These are phyloP conservation scores for Pyrus hybrid DNA, from an alignment of 331 rosid species.

Conservation along the genomic window DNA sequence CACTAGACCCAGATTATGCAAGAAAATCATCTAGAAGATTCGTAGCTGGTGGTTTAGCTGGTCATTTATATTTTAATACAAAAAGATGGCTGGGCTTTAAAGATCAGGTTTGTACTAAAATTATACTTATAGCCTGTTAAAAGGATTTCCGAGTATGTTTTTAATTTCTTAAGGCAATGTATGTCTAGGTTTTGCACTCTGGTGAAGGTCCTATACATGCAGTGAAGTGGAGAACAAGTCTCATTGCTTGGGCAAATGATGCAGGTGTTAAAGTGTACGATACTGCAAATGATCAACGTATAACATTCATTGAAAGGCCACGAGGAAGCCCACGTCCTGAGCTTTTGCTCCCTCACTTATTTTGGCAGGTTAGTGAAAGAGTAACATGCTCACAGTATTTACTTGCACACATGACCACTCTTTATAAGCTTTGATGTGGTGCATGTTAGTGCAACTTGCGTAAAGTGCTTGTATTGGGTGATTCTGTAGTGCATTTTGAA, in stretches of 20 bases:
- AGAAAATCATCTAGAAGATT: conserved; percentile 76
- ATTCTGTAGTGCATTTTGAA: neutral
- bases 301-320: conserved; percentile 93
- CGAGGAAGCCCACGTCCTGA: conserved; percentile 90
- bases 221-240: conserved; percentile 91
- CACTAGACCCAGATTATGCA: conserved; percentile 77
- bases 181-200: conserved; percentile 80
- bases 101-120: conserved; percentile 66
- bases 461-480: neutral
- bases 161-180: conserved; percentile 10
- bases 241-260: conserved; percentile 99
- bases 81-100: conserved; percentile 94
- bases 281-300: conserved; percentile 82
- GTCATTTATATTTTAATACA: conserved; percentile 71
- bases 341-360: conserved; percentile 89
- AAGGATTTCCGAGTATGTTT: neutral
- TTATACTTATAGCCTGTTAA: neutral
- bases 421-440: neutral
- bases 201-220: conserved; percentile 99
- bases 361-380: conserved; percentile 88
- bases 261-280: conserved; percentile 95
- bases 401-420: neutral
- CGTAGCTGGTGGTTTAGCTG: conserved; percentile 94
- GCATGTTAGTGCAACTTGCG: neutral
- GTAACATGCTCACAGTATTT: conserved; percentile 11